These are phyloP conservation scores for Stephania yunnanensis DNA, from an alignment of 164 flowering plant genomes.

Conservation along the genomic window DNA sequence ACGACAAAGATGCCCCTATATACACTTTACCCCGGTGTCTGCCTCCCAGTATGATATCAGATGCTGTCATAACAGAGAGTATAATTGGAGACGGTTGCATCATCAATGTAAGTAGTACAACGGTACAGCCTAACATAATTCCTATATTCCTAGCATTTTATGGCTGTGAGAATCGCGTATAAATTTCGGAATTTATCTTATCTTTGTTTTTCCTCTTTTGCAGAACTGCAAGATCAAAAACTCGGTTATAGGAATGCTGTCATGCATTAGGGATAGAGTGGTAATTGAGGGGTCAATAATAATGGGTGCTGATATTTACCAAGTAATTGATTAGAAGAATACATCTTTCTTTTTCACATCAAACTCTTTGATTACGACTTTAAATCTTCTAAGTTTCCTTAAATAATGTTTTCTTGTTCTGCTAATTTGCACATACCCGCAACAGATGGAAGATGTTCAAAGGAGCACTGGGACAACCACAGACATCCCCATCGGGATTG, in stretches of 20 bases:
- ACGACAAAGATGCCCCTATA: slow-evolving; percentile 43
- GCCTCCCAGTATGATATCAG: slow-evolving; percentile 56
- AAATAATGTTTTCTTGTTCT: neutral
- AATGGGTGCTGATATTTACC: slow-evolving; percentile 67
- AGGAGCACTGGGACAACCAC: slow-evolving; percentile 10
- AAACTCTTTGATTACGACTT: neutral
- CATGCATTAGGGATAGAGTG: slow-evolving; percentile 52
- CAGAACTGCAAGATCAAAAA: slow-evolving; percentile 71
- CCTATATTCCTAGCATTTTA: neutral
- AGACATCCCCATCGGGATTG: slow-evolving; percentile 58
- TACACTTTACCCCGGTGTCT: slow-evolving; percentile 65
- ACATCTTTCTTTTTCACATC: neutral
- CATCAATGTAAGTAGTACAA: slow-evolving; percentile 45
- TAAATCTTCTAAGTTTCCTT: neutral
- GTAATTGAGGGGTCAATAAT: slow-evolving; percentile 65
- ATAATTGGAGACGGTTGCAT: slow-evolving; percentile 81
- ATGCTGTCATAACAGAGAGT: slow-evolving; percentile 52
- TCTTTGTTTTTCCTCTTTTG: slow-evolving; percentile 7
- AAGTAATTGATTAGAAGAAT: slow-evolving; percentile 16
- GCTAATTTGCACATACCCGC: neutral
- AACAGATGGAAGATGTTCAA: slow-evolving; percentile 26
- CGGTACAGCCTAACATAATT: no score
- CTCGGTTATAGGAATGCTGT: slow-evolving; percentile 49
- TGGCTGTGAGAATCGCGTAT: neutral
- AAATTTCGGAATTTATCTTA: neutral